Percentiles rank a stretch among this genome's conserved stretches.
phyloP scores from a whole-genome alignment of 108 stramenopile species.

The Phaeodactylum tricornutum region DNA sequence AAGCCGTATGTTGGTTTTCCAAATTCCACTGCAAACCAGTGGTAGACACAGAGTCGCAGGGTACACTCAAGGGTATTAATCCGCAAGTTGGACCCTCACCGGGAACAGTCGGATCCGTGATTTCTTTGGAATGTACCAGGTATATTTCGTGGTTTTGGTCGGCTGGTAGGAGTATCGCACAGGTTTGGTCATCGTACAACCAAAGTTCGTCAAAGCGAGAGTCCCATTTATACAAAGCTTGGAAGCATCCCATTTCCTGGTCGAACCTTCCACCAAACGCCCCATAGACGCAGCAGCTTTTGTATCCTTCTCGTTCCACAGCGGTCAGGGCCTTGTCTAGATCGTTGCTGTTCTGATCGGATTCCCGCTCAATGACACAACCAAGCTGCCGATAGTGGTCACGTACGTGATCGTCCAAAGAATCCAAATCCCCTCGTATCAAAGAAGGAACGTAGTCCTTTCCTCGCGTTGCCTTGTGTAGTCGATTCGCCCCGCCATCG shows the following conservation, averaged over 20 bases:
- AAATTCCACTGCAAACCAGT: conserved; percentile 75
- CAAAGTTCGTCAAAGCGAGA: conserved; percentile 27
- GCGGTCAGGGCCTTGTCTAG: conserved; percentile 57
- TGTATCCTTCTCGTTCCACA: conserved; percentile 1
- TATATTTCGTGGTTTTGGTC: conserved; percentile 30
- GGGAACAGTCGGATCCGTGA: conserved; percentile 4
- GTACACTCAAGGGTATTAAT: conserved; percentile 53
- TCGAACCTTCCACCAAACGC: conserved; percentile 85
- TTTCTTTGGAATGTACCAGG: conserved; percentile 23
- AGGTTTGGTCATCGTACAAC: conserved; percentile 63
- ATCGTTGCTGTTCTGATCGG: conserved; percentile 82
- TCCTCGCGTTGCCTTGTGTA: conserved; percentile 47
- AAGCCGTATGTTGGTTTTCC: conserved; percentile 48
- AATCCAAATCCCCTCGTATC: conserved; percentile 92
- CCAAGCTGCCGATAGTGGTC: conserved; percentile 47
- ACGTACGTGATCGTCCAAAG: conserved; percentile 53
- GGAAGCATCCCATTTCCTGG: conserved; percentile 78
- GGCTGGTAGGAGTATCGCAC: conserved; percentile 46
- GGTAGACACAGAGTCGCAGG: conserved; percentile 47
- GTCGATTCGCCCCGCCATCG: conserved; percentile 93
- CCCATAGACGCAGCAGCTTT: conserved; percentile 46
- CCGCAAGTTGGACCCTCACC: conserved; percentile 82
- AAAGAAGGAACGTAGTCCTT: conserved; percentile 50
- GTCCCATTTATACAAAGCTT: conserved; percentile 60
- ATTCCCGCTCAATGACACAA: conserved; percentile 38